These are phyloP conservation scores for Iris pallida DNA, from an alignment of 116 monocot genomes.

Conservation along the genomic window DNA sequence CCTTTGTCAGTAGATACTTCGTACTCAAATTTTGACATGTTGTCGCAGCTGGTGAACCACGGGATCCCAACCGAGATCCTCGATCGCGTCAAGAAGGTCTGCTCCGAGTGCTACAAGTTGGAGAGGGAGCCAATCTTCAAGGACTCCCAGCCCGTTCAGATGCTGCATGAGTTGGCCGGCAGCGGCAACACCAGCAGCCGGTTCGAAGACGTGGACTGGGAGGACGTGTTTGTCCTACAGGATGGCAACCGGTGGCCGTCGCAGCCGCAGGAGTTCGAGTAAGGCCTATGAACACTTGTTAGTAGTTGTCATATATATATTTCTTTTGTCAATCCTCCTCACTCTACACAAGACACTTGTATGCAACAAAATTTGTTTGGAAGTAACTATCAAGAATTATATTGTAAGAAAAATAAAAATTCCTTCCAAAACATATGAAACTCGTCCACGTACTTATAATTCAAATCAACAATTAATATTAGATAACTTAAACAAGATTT, in stretches of 20 bases:
- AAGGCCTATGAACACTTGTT: neutral
- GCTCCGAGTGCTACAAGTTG: slow-evolving; percentile 23
- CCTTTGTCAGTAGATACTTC: neutral
- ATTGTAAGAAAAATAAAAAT: too few relatives aligned
- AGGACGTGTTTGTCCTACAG: slow-evolving; percentile 33
- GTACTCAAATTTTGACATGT: neutral
- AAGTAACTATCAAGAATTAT: too few relatives aligned
- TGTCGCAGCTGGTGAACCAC: slow-evolving; percentile 37
- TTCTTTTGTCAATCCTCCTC: too few relatives aligned
- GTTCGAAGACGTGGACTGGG: slow-evolving; percentile 41
- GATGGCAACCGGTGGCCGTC: slow-evolving; percentile 44
- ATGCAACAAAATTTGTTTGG: too few relatives aligned
- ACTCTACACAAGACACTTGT: too few relatives aligned
- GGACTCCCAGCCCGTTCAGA: slow-evolving; percentile 24
- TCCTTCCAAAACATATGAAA: too few relatives aligned
- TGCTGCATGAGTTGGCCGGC: slow-evolving; percentile 16
- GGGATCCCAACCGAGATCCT: slow-evolving; percentile 30
- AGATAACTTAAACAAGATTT: too few relatives aligned
- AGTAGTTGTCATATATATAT: too few relatives aligned
- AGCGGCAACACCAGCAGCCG: neutral
- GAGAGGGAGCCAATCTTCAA: slow-evolving; percentile 39
- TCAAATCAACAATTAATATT: too few relatives aligned
- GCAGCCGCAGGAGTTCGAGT: slow-evolving; percentile 33
- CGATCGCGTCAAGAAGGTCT: slow-evolving; percentile 40
- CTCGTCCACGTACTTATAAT: too few relatives aligned